Evolutionary conservation across 2,329 filamentous ascomycete species (phyloP), one percentile per base, ranked within the genome.

Genomic region (Ophiostoma himal-ulmi): DNA sequence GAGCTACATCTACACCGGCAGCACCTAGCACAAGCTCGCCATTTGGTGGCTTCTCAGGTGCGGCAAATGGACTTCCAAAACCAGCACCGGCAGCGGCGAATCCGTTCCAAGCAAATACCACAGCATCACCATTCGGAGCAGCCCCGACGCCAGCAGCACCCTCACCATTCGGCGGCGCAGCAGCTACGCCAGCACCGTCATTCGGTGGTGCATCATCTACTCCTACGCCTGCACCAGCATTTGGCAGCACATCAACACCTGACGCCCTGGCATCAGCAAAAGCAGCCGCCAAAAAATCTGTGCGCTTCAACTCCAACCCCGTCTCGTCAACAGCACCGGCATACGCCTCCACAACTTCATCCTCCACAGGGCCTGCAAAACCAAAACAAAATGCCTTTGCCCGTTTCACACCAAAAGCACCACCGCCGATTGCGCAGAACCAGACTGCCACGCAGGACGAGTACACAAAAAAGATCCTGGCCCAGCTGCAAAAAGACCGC

Each of bases 401-500:
- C 10, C 67, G 36, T 22, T 34, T 41, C 14, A 22, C n/a, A 13
- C 26, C 7, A 10, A 39, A 41, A 36, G n/a, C 26, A 17, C 39
- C 48, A 5, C 30, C 62, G 10, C 68, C 14, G 34, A 37, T 22
- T 20, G 26, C 6, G 11, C 44, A 10, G 30, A 69, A 13, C 60
- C 39, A 60, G 6, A 60, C 22, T 11, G 54, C 34, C 2, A 69
- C 73, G 3, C 73, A 71, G 52, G 72, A 57, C 68, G 74, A 77
- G 30, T 83, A 82, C 73, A 84, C 86, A 11, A 81, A 78, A 69
- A 83, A 81, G 71, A 85, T 89, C 39, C 80, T 83, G 71, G 78
- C 81, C 10, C 84, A 84, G 71, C 78, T 89, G 1, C 80, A 80
- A n/a, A 84, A 82, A 73, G 85, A 88, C 75, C 81, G 81, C 37